Evolutionary conservation across 495 filamentous ascomycete species (phyloP).

Genomic region (Darksidea phi): DNA sequence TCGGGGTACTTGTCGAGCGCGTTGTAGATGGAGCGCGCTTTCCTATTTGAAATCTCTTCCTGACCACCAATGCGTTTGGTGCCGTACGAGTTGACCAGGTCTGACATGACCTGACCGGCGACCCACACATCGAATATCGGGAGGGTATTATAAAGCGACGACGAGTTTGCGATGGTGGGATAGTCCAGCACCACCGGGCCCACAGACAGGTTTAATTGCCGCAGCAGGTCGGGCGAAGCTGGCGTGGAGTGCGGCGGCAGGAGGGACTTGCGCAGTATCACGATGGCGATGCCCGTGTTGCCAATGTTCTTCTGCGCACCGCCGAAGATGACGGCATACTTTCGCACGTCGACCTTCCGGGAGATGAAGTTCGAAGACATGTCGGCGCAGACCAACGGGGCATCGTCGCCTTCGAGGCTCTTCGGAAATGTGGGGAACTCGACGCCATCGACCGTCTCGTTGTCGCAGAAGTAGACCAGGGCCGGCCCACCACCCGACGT

Average conservation of each 20-base stretch:
- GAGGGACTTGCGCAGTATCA: slow-evolving; percentile 73
- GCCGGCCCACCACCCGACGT: slow-evolving; percentile 58
- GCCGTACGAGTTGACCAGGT: slow-evolving; percentile 58
- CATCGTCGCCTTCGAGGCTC: slow-evolving; percentile 55
- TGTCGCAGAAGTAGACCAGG: slow-evolving; percentile 88
- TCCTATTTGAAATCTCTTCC: slow-evolving; percentile 65
- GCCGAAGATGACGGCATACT: slow-evolving; percentile 73
- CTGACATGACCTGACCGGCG: slow-evolving; percentile 76
- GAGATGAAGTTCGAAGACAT: slow-evolving; percentile 81
- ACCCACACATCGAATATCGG: slow-evolving; percentile 93
- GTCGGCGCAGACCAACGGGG: slow-evolving; percentile 73
- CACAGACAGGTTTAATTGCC: slow-evolving; percentile 73
- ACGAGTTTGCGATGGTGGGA: slow-evolving; percentile 77
- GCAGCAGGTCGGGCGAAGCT: slow-evolving; percentile 62
- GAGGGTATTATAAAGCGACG: slow-evolving; percentile 90
- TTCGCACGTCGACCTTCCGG: slow-evolving; percentile 63
- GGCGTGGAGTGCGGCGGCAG: slow-evolving; percentile 61
- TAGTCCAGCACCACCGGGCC: slow-evolving; percentile 78
- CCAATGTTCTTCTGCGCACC: slow-evolving; percentile 92
- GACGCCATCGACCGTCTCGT: slow-evolving; percentile 94
- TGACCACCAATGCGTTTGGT: slow-evolving; percentile 68
- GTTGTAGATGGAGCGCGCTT: slow-evolving; percentile 71
- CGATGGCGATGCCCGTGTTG: slow-evolving; percentile 78
- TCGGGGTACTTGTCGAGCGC: slow-evolving; percentile 69
- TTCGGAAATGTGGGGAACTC: slow-evolving; percentile 80